A percentile compares a stretch with the other conserved stretches of the same genome.
phyloP scores from a whole-genome alignment of 2,329 filamentous ascomycete species.

The Dactylella cylindrospora region DNA sequence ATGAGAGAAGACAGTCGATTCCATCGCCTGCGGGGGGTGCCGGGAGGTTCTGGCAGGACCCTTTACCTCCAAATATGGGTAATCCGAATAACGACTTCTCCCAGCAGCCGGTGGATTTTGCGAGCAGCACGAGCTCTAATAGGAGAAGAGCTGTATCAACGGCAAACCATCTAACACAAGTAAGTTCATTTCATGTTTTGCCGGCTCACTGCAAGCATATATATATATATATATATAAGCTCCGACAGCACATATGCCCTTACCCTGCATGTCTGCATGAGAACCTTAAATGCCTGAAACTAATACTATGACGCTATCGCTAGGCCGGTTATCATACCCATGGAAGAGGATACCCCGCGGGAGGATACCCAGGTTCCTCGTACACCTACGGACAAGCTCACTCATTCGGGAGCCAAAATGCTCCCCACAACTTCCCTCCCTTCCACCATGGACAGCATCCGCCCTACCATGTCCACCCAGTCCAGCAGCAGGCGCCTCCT shows the following conservation, averaged over 20 bases:
- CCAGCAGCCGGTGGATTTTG: conserved; percentile 4
- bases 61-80: conserved; percentile 26
- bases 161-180: conserved; percentile 12
- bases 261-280: neutral
- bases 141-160: conserved; percentile 25
- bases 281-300: neutral
- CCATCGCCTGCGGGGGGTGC: conserved; percentile 27
- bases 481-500: conserved; percentile 21
- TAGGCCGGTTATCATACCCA: conserved; percentile 1
- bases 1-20: conserved; percentile 19
- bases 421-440: conserved; percentile 10
- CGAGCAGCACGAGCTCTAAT: conserved; percentile 2
- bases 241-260: no score
- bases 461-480: conserved; percentile 30
- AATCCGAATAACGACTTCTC: conserved; percentile 18
- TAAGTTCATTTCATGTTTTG: neutral
- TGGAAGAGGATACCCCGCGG: conserved; percentile 2
- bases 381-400: conserved; percentile 26
- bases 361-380: conserved; percentile 26
- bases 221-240: neutral
- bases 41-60: conserved; percentile 40
- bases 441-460: conserved; percentile 38
- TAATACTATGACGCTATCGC: neutral
- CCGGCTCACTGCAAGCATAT: no score
- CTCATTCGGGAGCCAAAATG: conserved; percentile 28